Evolutionary conservation across 192 early-diverging fungal genomes (phyloP).

Genomic region (Linnemannia schmuckeri): DNA sequence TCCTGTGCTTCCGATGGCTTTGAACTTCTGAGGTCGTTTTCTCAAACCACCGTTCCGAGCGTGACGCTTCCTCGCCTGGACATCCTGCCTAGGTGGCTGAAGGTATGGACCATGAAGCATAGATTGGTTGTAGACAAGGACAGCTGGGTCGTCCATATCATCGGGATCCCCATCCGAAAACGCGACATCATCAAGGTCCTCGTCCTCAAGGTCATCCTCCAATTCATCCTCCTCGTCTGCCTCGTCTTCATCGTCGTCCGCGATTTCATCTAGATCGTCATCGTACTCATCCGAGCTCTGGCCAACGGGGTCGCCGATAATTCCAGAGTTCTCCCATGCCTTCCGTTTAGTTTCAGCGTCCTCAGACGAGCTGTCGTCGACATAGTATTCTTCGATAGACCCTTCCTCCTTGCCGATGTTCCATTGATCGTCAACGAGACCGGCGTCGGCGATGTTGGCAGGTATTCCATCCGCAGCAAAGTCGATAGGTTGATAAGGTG

Average conservation of each 20-base stretch:
- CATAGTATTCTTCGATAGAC: conserved; percentile 12
- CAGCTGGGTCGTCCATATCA: conserved; percentile 21
- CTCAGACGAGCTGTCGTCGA: conserved; percentile 28
- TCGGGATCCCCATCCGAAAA: conserved; percentile 27
- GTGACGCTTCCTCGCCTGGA: conserved; percentile 24
- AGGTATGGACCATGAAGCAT: conserved; percentile 35
- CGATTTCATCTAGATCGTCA: conserved; percentile 31
- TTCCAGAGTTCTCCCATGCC: conserved; percentile 21
- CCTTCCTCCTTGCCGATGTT: neutral
- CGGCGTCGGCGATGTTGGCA: neutral
- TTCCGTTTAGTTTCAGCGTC: neutral
- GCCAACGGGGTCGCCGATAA: conserved; percentile 19
- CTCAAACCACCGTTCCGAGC: conserved; percentile 10
- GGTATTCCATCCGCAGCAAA: neutral
- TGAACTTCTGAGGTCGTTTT: conserved; percentile 16
- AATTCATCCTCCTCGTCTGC: conserved; percentile 49
- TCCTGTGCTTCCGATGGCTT: conserved; percentile 22
- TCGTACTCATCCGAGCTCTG: conserved; percentile 52
- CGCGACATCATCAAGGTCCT: conserved; percentile 40
- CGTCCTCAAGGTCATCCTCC: conserved; percentile 45
- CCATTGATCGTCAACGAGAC: neutral
- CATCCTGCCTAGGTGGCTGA: conserved; percentile 23
- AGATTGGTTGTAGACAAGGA: conserved; percentile 20
- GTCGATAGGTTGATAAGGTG: conserved; percentile 8
- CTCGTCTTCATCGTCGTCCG: conserved; percentile 32